Percentiles rank a stretch among this genome's conserved stretches.
phyloP scores from a whole-genome alignment of 2,329 filamentous ascomycete genomes.

The Phoma sp. region DNA sequence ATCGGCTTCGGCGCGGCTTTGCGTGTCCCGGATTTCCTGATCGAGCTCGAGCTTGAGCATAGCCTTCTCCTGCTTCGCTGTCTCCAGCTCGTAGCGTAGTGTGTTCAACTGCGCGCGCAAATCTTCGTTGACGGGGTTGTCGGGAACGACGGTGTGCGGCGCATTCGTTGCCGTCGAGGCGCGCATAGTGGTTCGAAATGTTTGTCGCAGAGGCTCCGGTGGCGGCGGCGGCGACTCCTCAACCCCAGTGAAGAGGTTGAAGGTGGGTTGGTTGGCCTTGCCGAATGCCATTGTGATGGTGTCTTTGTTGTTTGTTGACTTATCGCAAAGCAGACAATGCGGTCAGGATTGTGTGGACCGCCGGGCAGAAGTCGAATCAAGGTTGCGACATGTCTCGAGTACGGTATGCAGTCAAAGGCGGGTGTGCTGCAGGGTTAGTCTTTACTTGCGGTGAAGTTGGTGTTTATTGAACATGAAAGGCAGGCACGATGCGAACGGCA shows the following conservation, averaged over 20 bases:
- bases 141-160: conserved; percentile 46
- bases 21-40: conserved; percentile 81
- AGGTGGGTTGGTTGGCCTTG: conserved; percentile 53
- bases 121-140: conserved; percentile 69
- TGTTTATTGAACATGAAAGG: conserved; percentile 16
- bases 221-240: conserved; percentile 44
- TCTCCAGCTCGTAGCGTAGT: conserved; percentile 85
- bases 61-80: conserved; percentile 86
- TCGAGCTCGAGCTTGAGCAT: conserved; percentile 79
- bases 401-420: no score
- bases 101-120: conserved; percentile 90
- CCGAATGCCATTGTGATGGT: conserved; percentile 35
- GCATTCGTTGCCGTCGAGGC: conserved; percentile 54
- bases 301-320: conserved; percentile 27
- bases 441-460: conserved; percentile 2
- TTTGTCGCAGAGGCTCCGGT: conserved; percentile 52
- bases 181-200: conserved; percentile 49
- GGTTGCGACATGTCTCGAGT: conserved; percentile 4
- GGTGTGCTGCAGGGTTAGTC: neutral
- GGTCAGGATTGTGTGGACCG: neutral
- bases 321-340: conserved; percentile 4
- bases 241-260: conserved; percentile 58
- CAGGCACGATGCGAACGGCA: conserved; percentile 15
- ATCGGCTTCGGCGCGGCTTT: conserved; percentile 83
- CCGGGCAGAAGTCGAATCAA: neutral